Conservation (phyloP, 148 eudicot genomes). For the Silene uniflora region DNA sequence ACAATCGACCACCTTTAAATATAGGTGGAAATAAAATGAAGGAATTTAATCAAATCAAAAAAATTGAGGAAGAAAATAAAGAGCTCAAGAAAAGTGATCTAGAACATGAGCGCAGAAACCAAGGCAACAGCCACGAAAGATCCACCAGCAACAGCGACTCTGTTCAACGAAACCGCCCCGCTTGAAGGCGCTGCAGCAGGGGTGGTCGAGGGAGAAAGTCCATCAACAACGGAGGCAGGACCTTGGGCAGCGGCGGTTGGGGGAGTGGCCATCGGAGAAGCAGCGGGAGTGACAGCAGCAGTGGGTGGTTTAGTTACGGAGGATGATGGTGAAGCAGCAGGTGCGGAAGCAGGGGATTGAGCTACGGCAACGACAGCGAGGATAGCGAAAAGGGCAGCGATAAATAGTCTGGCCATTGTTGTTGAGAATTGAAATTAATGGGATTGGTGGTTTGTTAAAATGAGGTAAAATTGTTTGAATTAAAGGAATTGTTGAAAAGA, state of each 20-base stretch:
- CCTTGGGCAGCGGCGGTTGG: neutral
- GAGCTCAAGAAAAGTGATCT: neutral
- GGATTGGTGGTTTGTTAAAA: no score
- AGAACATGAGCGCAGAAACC: no score
- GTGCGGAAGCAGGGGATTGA: constrained; percentile 45
- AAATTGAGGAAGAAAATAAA: no score
- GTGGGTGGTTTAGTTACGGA: constrained; percentile 22
- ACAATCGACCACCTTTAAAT: no score
- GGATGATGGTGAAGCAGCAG: constrained; percentile 29
- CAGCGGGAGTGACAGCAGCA: neutral
- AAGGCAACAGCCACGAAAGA: constrained; percentile 29
- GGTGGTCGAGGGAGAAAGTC: no score
- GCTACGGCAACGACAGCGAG: constrained; percentile 42
- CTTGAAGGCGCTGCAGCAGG: neutral
- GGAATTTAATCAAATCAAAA: no score
- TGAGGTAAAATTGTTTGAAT: no score
- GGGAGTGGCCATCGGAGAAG: no score
- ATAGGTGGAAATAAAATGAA: no score
- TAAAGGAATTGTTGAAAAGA: no score
- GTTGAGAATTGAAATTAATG: no score
- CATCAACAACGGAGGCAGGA: no score
- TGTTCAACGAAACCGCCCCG: constrained; percentile 34
- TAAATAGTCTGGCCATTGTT: constrained; percentile 37
- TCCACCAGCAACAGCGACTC: constrained; percentile 42
- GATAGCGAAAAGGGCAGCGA: constrained; percentile 29